These are phyloP conservation scores for Hemisphaericaspora lyxosophila DNA, from an alignment of 1,139 yeast genomes.

Conservation along the genomic window DNA sequence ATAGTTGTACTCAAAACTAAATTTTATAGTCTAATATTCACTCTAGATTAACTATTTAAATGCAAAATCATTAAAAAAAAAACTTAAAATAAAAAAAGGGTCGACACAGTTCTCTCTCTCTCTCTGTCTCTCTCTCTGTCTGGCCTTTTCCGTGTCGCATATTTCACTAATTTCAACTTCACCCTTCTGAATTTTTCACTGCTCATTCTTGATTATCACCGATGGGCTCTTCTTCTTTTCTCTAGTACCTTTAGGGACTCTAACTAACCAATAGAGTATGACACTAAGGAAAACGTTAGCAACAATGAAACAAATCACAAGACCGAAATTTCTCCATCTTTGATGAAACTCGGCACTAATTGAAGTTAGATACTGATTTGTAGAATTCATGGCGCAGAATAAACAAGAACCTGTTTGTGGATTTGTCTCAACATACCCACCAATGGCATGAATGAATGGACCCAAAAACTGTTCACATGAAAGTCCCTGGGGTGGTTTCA, in stretches of 20 bases:
- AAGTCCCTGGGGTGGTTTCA: slow-evolving; percentile 41
- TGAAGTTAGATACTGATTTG: slow-evolving; percentile 50
- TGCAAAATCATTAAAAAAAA: no score
- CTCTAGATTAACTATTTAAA: neutral
- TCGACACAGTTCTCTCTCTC: no score
- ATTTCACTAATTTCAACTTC: neutral
- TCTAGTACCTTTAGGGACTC: slow-evolving; percentile 62
- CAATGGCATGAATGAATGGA: slow-evolving; percentile 41
- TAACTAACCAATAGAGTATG: slow-evolving; percentile 65
- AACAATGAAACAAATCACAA: slow-evolving; percentile 45
- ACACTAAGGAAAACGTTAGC: slow-evolving; percentile 55
- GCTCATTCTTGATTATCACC: no score
- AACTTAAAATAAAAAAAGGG: no score
- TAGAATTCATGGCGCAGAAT: slow-evolving; percentile 50
- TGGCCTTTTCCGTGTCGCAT: neutral
- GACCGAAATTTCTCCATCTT: slow-evolving; percentile 73
- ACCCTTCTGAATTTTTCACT: neutral
- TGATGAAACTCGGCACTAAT: slow-evolving; percentile 44
- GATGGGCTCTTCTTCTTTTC: slow-evolving; percentile 22
- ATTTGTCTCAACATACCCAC: slow-evolving; percentile 43
- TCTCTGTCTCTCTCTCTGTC: no score
- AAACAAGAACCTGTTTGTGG: slow-evolving; percentile 38
- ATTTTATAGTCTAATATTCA: no score
- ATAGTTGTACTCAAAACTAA: no score
- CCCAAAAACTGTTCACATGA: slow-evolving; percentile 55